Evolutionary conservation across 805 yeast genomes (phyloP), one percentile per base, ranked within the genome.

Genomic region (Metschnikowia vanudenii): DNA sequence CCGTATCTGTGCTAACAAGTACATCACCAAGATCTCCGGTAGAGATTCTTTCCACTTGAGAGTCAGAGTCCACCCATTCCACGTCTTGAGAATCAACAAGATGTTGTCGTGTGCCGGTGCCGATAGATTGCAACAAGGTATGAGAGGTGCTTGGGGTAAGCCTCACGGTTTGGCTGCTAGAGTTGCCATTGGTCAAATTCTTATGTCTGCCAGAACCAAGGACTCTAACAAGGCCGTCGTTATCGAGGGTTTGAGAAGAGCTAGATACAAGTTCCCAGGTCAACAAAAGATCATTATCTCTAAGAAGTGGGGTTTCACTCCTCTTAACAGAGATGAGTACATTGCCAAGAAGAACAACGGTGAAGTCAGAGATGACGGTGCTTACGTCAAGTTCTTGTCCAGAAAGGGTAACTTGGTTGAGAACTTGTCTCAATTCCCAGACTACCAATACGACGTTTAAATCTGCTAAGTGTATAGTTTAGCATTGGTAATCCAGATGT

Each of bases 31-130:
- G 79, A 74, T 88, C 65, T 86, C 96, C 61, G 99, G 99, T 75
- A 89, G 98, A 86, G 99, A 94, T 70, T 81, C 97, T 67, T 94
- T 94, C 99, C 99, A 94, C 83, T 82, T 94, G 83, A 90, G 99
- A 82, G 89, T 94, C 78, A 91, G 99, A 82, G 98, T 91, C 71
- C 99, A 94, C 80, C 99, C 99, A 67, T 94, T 88, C 98, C 99
- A 94, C 85, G 99, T 94, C 64, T 85, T 94, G 77, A 87, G 99
- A 81, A 94, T 94, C 84, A 94, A 94, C 94, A 94, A 94, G 89
- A 94, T 94, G 99, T 90, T 94, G 96, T 94, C 99, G 73, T 94
- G 99, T 84, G 99, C 99, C 82, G 99, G 99, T 88, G 99, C 99
- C 75, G 99, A 94, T 92, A 90, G 99, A 88, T 85, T 94, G 80